Percentiles rank a stretch among this genome's conserved stretches.
phyloP scores from a whole-genome alignment of 2,329 filamentous ascomycete genomes.

The Pseudocercospora fijiensis region DNA sequence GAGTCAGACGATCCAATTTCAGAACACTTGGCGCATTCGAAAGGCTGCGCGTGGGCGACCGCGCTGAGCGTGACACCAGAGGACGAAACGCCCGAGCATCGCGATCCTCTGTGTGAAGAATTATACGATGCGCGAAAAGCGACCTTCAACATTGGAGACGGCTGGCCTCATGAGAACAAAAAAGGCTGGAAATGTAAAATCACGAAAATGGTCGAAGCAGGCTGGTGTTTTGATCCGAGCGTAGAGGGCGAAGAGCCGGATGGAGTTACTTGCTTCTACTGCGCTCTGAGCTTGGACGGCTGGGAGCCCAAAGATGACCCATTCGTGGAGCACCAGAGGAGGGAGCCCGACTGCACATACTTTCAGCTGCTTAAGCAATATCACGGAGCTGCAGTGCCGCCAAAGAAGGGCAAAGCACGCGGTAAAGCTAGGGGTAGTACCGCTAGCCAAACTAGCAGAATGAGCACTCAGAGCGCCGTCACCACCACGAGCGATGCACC shows the following conservation, averaged over 20 bases:
- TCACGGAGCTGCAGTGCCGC: conserved; percentile 23
- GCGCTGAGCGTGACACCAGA: conserved; percentile 53
- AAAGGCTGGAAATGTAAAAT: conserved; percentile 86
- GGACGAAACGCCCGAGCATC: conserved; percentile 64
- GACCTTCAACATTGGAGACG: conserved; percentile 68
- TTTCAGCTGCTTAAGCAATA: conserved; percentile 64
- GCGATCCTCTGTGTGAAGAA: conserved; percentile 67
- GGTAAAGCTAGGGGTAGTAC: conserved; percentile 31
- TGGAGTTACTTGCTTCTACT: conserved; percentile 88
- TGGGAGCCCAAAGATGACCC: conserved; percentile 95
- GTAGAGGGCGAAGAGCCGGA: conserved; percentile 69
- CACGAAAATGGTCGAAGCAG: conserved; percentile 86
- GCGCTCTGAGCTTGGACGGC: conserved; percentile 81
- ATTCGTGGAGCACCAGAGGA: conserved; percentile 80
- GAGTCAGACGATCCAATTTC: conserved; percentile 75
- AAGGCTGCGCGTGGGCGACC: conserved; percentile 83
- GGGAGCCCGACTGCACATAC: conserved; percentile 78
- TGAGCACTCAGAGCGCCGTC: conserved; percentile 51
- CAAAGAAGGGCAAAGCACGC: conserved; percentile 36
- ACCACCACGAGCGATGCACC: conserved; percentile 29
- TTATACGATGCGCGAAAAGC: conserved; percentile 75
- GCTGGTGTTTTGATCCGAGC: conserved; percentile 90
- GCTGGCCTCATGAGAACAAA: conserved; percentile 88
- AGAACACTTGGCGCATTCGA: conserved; percentile 82
- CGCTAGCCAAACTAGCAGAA: conserved; percentile 67